These are phyloP conservation scores for Candida anglica DNA, from an alignment of 805 yeast genomes.

Conservation along the genomic window DNA sequence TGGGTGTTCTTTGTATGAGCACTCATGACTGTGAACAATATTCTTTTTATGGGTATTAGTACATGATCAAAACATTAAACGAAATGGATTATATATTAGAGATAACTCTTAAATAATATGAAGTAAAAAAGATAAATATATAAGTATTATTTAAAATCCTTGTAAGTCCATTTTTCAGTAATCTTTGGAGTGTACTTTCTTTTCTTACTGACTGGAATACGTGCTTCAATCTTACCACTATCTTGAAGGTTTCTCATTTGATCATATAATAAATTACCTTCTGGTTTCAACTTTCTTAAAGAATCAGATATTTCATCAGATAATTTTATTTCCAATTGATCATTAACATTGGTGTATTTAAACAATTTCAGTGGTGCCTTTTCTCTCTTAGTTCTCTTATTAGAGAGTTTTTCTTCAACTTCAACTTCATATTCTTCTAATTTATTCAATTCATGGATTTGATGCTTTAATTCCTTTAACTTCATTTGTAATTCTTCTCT, in stretches of 20 bases:
- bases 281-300: slow-evolving; percentile 79
- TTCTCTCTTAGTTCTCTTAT: slow-evolving; percentile 15
- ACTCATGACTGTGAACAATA: no score
- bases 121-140: no score
- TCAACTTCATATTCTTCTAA: slow-evolving; percentile 19
- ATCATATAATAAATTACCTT: slow-evolving; percentile 82
- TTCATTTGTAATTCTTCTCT: slow-evolving; percentile 51
- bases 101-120: no score
- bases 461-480: slow-evolving; percentile 55
- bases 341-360: slow-evolving; percentile 39
- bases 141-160: slow-evolving; percentile 80
- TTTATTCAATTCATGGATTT: slow-evolving; percentile 55
- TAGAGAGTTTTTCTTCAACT: slow-evolving; percentile 24
- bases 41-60: no score
- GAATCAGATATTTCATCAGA: slow-evolving; percentile 87
- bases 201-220: slow-evolving; percentile 64
- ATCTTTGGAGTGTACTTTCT: slow-evolving; percentile 69
- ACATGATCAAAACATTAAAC: neutral
- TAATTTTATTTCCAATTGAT: slow-evolving; percentile 70
- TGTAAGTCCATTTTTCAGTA: slow-evolving; percentile 91
- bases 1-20: no score
- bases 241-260: slow-evolving; percentile 79
- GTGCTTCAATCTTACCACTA: slow-evolving; percentile 80
- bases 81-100: no score
- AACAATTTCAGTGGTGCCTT: slow-evolving; percentile 35